Percentiles rank a stretch among this genome's conserved stretches.
Evolutionary conservation across 352 stramenopile genomes (phyloP).

Genomic region (Globisporangium radiosum): DNA sequence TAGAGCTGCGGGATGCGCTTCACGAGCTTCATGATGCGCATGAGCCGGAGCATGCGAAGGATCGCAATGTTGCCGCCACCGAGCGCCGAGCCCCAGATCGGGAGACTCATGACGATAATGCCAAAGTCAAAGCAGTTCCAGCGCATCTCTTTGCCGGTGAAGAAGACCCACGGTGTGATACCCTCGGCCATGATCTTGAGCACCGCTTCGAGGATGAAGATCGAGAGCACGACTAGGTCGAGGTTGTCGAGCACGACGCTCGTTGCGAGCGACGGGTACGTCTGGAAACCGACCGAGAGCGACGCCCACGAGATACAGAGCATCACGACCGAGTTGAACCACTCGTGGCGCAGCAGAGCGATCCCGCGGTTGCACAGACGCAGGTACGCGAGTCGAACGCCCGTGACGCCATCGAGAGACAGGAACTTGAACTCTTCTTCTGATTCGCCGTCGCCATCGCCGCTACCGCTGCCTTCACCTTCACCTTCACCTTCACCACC

Average conservation of each 20-base stretch:
- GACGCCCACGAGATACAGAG: constrained; percentile 76
- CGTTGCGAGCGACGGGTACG: constrained; percentile 40
- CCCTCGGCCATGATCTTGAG: constrained; percentile 82
- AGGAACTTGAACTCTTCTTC: constrained; percentile 30
- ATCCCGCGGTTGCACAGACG: constrained; percentile 33
- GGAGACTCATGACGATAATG: constrained; percentile 77
- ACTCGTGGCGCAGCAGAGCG: constrained; percentile 35
- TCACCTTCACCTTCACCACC: neutral
- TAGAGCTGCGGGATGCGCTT: constrained; percentile 87
- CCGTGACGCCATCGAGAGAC: constrained; percentile 27
- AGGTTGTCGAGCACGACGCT: constrained; percentile 49
- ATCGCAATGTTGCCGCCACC: constrained; percentile 74
- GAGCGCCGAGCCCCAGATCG: constrained; percentile 55
- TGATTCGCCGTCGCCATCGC: neutral
- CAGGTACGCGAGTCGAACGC: constrained; percentile 25
- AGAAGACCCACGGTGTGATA: constrained; percentile 65
- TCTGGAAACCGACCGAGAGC: constrained; percentile 77
- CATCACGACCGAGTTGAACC: constrained; percentile 67
- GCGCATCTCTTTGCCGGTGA: constrained; percentile 59
- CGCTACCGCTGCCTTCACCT: neutral
- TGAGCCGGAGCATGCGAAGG: constrained; percentile 77
- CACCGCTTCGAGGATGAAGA: constrained; percentile 72
- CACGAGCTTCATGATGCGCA: constrained; percentile 89
- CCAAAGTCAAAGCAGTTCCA: constrained; percentile 86
- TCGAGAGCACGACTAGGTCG: constrained; percentile 52